Evolutionary conservation across 768 basidiomycete species (phyloP).

Genomic region (Roridomyces roridus): DNA sequence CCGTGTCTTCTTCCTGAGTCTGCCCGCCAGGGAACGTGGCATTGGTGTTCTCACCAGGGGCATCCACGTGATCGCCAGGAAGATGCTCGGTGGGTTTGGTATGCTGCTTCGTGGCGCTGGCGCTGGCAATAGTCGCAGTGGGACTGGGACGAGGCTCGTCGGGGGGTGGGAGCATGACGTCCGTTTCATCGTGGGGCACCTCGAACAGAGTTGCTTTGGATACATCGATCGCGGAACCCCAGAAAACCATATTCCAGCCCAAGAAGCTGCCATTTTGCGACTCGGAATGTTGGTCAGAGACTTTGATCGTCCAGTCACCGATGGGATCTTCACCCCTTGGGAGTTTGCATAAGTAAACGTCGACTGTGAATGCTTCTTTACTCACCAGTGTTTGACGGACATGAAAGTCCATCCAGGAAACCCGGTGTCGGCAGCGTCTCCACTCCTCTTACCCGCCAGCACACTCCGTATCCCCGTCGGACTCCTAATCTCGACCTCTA

Average conservation of each 20-base stretch:
- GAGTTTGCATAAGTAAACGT: slow-evolving; percentile 13
- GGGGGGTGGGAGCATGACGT: slow-evolving; percentile 54
- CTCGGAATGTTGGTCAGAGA: slow-evolving; percentile 78
- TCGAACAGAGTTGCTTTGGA: slow-evolving; percentile 66
- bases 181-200: slow-evolving; percentile 57
- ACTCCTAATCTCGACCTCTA: slow-evolving; percentile 88
- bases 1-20: slow-evolving; percentile 9
- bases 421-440: slow-evolving; percentile 71
- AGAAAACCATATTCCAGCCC: slow-evolving; percentile 92
- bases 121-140: slow-evolving; percentile 40
- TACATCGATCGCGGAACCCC: slow-evolving; percentile 87
- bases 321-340: slow-evolving; percentile 91
- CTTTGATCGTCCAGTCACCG: slow-evolving; percentile 89
- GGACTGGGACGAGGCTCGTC: slow-evolving; percentile 40
- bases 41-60: slow-evolving; percentile 79
- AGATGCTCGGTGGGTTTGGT: slow-evolving; percentile 88
- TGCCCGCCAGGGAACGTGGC: slow-evolving; percentile 69
- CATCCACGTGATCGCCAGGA: slow-evolving; percentile 83
- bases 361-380: slow-evolving; percentile 1
- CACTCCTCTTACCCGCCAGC: slow-evolving; percentile 71
- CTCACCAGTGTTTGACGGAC: slow-evolving; percentile 96
- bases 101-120: slow-evolving; percentile 62
- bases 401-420: slow-evolving; percentile 99
- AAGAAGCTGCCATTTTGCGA: slow-evolving; percentile 71
- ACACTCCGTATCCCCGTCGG: slow-evolving; percentile 88